Base-by-base conservation (phyloP, 2,329 filamentous ascomycete species). In the Aureobasidium sp. region DNA sequence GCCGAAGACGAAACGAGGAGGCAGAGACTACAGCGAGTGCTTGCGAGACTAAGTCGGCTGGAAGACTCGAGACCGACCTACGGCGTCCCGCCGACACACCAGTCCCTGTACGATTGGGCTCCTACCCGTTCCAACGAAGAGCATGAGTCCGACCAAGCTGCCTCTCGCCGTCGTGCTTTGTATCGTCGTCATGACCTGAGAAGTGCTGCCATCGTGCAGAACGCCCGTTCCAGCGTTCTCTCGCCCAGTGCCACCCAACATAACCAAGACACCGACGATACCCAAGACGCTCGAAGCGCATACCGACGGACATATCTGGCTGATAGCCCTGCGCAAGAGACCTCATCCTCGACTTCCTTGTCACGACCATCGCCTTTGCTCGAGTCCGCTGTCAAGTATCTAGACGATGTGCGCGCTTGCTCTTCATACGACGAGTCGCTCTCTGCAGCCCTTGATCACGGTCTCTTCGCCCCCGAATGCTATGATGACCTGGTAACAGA, bases 41-140 rank as follows among this genome's bases (percentile, higher is more conserved):
- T 82, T 66, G 75, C 73, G 22, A 69, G 76, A 37, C 74, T 77
- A 65, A 76, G 74, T 55, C 73, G 78, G 60, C 72, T 80, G 37
- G 74, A 79, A 64, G 72, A 74, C 53, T 70, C 76, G 61, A 64
- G 11, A 49, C 36, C 67, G 42, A 78, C 80, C 47, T 85, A 85
- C 67, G 79, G 83, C 63, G 78, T 80, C 9, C 80, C 71, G 29
- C 69, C 69, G n/a, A 70, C 83, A 20, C 72, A 78, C 64, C 82
- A 84, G 67, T 79, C 75, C 60, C 73, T 85, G 47, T 85, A 86
- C 71, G 83, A 84, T 70, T 86, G 84, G 84, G 82, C 82, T 37
- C 83, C 83, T 11, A 76, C 76, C 9, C 73, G 75, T 37, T 74
- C 69, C n/a, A 70, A 68, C 42, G 69, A 74, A 56, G 69, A 71